Evolutionary conservation across 768 basidiomycete species (phyloP), one percentile per base, ranked within the genome.

Genomic region (Pleurotus tuoliensis): DNA sequence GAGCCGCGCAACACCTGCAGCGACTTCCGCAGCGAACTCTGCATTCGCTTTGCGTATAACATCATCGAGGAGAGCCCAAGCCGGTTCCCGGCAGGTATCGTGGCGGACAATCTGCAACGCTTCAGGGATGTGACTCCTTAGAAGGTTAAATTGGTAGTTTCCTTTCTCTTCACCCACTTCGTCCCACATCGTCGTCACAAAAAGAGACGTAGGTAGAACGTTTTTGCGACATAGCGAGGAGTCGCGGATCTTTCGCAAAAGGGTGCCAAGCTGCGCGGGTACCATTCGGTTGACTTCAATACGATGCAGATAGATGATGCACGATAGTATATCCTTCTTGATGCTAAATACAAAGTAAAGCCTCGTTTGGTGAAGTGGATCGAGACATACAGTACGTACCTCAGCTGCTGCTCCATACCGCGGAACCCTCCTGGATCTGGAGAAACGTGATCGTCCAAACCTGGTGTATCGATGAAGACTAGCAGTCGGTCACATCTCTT

Each of bases 181-280:
- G 15, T 60, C 58, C 70, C 71, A 72, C 69, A 69, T 70, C 56
- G 67, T 70, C 9, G 69, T 66, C 15, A 61, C 63, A 52, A 72
- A 49, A 16, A 67, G 51, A 40, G 39, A 12, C 13, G 51, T 0
- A 22, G 51, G 51, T n/a, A 13, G 15, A 15, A 41, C 20, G 11
- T 18, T 24, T 11, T 53, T 41, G 12, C 24, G n/a, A 9, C 37
- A 39, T 6, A 53, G 51, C 4, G 39, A 12, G 6, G 51, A 39
- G 6, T 1, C 16, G 7, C 25, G 16, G 15, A 53, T 53, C n/a
- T 18, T 38, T 41, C 38, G 24, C 13, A 41, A 7, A 37, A 81
- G 72, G 61, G 79, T 81, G 61, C 70, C 72, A 22, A 70, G 67
- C 18, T 76, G 71, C 3, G 73, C 71, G 39, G 73, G 73, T 16